A percentile compares a stretch with the other conserved stretches of the same genome.
Evolutionary conservation across 202 grass and related monocot genomes (phyloP).

Genomic region (Hordeum pubiflorum): DNA sequence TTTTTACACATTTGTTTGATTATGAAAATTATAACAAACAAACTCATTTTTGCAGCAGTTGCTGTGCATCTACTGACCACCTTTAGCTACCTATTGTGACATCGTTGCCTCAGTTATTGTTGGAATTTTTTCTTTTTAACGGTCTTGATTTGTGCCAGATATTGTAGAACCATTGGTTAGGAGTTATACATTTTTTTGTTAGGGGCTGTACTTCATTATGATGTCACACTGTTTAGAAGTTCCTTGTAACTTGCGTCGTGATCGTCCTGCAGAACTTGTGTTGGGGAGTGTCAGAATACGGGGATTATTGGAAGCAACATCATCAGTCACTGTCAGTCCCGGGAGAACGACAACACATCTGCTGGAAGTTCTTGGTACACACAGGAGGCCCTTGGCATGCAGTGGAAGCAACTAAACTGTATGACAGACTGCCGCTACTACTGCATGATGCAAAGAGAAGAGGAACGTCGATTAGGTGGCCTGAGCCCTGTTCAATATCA

Average conservation of each 20-base stretch:
- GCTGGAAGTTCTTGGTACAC: conserved; percentile 47
- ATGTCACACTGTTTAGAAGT: conserved; percentile 2
- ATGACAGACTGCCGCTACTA: conserved; percentile 66
- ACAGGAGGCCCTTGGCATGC: conserved; percentile 50
- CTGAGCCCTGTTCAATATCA: conserved; percentile 75
- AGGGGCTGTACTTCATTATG: no score
- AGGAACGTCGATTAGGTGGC: conserved; percentile 50
- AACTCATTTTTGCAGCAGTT: neutral
- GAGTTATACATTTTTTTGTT: no score
- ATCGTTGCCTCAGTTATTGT: neutral
- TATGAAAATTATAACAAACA: neutral
- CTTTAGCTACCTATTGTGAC: neutral
- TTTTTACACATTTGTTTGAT: neutral
- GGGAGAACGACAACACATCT: conserved; percentile 31
- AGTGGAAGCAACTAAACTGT: conserved; percentile 75
- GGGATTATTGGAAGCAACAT: conserved; percentile 35
- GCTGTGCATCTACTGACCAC: neutral
- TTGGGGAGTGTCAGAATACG: conserved; percentile 53
- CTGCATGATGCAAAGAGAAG: conserved; percentile 88
- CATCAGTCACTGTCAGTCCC: conserved; percentile 41
- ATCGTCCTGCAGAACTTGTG: conserved; percentile 52
- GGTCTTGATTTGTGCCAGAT: neutral
- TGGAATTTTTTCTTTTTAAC: neutral
- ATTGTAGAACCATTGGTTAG: neutral
- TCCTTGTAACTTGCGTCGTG: neutral